A percentile compares a stretch with the other conserved stretches of the same genome.
phyloP scores from a whole-genome alignment of 2,329 filamentous ascomycete genomes.

The Colletotrichum echinochloae region DNA sequence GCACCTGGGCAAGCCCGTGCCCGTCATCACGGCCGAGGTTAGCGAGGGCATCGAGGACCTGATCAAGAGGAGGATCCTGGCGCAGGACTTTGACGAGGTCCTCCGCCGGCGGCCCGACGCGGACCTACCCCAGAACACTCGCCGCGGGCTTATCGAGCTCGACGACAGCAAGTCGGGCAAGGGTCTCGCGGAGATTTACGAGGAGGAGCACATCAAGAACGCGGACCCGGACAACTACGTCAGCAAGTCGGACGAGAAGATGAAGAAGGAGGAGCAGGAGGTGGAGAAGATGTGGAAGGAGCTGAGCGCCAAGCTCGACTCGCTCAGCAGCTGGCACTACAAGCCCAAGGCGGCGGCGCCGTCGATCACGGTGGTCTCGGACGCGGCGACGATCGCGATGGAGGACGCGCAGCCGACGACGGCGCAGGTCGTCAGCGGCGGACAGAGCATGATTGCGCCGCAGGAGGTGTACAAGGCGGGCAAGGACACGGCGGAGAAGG shows the following conservation, averaged over 20 bases:
- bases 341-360: constrained; percentile 87
- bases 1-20: constrained; percentile 91
- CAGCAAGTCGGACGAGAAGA: constrained; percentile 84
- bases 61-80: constrained; percentile 92
- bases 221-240: constrained; percentile 83
- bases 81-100: constrained; percentile 93
- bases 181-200: constrained; percentile 91
- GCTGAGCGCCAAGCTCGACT: constrained; percentile 83
- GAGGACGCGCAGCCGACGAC: constrained; percentile 93
- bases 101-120: constrained; percentile 83
- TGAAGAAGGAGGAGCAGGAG: constrained; percentile 84
- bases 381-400: constrained; percentile 92
- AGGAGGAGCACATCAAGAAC: constrained; percentile 86
- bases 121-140: constrained; percentile 68
- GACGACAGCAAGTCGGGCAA: constrained; percentile 90
- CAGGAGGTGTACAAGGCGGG: constrained; percentile 94
- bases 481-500: constrained; percentile 70
- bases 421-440: constrained; percentile 77
- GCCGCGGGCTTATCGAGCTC: constrained; percentile 81
- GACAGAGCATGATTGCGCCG: constrained; percentile 83
- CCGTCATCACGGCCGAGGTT: constrained; percentile 91
- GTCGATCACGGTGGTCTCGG: constrained; percentile 86
- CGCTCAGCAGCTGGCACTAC: constrained; percentile 94
- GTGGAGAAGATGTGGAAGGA: constrained; percentile 87
- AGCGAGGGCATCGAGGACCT: constrained; percentile 93